Conservation (phyloP, 139 green algal genomes). For the Micromonas pusilla region DNA sequence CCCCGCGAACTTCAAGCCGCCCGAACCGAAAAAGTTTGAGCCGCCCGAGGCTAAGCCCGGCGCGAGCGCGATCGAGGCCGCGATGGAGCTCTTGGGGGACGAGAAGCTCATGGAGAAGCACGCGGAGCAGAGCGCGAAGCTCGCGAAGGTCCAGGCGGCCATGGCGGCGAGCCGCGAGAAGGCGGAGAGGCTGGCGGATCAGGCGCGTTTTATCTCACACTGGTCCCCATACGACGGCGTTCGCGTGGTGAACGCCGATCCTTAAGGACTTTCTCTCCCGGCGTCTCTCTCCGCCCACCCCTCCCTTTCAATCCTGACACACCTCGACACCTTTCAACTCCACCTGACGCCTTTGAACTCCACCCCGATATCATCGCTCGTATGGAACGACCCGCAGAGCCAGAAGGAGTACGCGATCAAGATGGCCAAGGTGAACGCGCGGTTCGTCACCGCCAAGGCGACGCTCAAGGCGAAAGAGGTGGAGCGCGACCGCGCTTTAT, state of each 20-base stretch:
- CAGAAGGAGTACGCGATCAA: neutral
- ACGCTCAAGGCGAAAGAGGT: neutral
- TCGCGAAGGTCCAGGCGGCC: neutral
- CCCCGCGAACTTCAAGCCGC: neutral
- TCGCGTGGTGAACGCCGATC: too few species aligned
- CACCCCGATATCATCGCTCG: too few species aligned
- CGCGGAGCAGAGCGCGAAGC: neutral
- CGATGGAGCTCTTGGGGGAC: neutral
- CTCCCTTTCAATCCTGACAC: too few species aligned
- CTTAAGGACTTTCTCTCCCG: too few species aligned
- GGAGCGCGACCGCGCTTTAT: neutral
- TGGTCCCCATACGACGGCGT: too few species aligned
- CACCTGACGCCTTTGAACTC: too few species aligned
- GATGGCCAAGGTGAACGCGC: neutral
- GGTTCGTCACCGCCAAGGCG: neutral
- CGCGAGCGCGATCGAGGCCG: neutral
- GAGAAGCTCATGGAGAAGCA: neutral
- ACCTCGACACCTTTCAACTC: too few species aligned
- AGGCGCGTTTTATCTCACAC: too few species aligned
- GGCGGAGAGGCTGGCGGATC: neutral
- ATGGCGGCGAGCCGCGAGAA: neutral
- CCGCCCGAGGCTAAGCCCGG: neutral
- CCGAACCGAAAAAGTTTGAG: neutral
- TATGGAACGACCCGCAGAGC: too few species aligned
- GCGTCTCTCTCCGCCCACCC: too few species aligned